These are phyloP conservation scores for Vanilla planifolia DNA, from an alignment of 106 monocot genomes.

Conservation along the genomic window DNA sequence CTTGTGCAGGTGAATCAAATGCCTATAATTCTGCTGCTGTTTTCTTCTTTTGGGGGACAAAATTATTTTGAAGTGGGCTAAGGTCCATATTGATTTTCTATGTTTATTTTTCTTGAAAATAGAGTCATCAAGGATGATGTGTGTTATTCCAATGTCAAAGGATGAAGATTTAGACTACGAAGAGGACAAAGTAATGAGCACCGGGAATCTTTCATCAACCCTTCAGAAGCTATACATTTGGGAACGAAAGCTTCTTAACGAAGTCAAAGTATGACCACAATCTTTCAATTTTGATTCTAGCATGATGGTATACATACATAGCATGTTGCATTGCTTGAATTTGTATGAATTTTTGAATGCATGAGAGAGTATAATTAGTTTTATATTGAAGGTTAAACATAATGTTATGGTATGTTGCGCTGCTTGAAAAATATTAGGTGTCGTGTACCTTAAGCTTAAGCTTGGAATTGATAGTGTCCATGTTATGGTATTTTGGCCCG, in stretches of 20 bases:
- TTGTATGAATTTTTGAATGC: no score
- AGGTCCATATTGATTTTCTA: neutral
- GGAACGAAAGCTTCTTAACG: slow-evolving; percentile 67
- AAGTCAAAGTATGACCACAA: slow-evolving; percentile 44
- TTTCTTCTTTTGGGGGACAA: slow-evolving; percentile 5
- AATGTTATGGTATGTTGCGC: no score
- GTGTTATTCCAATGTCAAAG: slow-evolving; percentile 17
- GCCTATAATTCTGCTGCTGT: no score
- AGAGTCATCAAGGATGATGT: slow-evolving; percentile 49
- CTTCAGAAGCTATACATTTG: slow-evolving; percentile 66
- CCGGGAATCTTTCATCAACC: slow-evolving; percentile 34
- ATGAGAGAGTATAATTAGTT: no score
- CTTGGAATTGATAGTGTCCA: no score
- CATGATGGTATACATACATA: no score
- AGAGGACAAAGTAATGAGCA: slow-evolving; percentile 24
- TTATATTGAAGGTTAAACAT: no score
- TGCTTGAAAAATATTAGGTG: no score
- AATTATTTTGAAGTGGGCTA: neutral
- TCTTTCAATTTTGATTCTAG: neutral
- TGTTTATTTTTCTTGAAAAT: neutral
- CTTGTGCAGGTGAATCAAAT: slow-evolving; percentile 38
- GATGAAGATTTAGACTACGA: slow-evolving; percentile 30
- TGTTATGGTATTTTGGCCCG: no score
- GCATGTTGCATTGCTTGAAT: no score
- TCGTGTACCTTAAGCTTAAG: no score